phyloP scores from a whole-genome alignment of 768 basidiomycete species.

The Tulasnella calospora region DNA sequence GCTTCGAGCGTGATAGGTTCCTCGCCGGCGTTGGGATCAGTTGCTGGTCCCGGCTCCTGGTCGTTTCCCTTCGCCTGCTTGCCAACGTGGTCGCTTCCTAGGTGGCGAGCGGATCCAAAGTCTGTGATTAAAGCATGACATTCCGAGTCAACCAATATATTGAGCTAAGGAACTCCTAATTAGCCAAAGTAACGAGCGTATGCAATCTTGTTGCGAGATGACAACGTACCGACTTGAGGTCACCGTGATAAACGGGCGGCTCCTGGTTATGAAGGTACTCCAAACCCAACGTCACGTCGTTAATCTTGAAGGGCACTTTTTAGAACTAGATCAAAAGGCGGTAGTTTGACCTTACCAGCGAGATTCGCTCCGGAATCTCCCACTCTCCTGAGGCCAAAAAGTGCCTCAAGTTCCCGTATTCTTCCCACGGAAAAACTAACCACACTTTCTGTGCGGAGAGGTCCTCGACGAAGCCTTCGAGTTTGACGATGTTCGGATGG shows the following conservation, averaged over 20 bases:
- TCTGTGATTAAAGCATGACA: not conserved
- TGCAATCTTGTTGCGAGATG: too few species aligned
- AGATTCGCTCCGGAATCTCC: not conserved
- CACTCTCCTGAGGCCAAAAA: not conserved
- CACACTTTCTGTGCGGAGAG: not conserved
- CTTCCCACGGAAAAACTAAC: not conserved
- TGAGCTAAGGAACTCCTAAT: not conserved
- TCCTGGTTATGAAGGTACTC: not conserved
- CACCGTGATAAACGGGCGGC: not conserved
- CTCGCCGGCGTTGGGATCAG: not conserved
- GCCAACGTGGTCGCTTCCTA: not conserved
- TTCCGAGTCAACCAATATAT: not conserved
- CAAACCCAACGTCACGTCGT: not conserved
- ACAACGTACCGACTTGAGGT: not conserved
- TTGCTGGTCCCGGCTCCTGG: not conserved
- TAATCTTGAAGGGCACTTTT: not conserved
- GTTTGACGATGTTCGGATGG: not conserved
- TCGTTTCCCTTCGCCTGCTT: not conserved
- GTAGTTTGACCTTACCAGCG: not conserved
- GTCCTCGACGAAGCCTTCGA: not conserved
- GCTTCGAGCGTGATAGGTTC: not conserved
- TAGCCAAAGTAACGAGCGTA: not conserved
- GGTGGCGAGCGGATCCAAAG: not conserved
- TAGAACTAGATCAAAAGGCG: not conserved
- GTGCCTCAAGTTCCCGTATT: not conserved